Conservation (phyloP, 1,284 basidiomycete species). For the Laetiporus sulphureus region DNA sequence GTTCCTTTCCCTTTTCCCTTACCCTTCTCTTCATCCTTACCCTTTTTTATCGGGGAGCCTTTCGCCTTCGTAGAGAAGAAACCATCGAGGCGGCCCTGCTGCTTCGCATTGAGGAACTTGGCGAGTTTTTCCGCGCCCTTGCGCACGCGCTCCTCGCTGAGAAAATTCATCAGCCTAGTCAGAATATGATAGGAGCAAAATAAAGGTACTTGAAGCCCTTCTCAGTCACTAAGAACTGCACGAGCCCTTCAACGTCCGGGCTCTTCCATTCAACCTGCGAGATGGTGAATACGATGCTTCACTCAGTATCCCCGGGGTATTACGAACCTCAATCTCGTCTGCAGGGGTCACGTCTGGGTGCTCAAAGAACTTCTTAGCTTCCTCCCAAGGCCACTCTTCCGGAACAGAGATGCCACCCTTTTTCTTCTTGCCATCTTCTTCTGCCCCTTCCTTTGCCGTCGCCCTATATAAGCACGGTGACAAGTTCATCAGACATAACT, state of each 20-base stretch:
- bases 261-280: slow-evolving; percentile 87
- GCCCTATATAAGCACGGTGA: slow-evolving; percentile 17
- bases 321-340: slow-evolving; percentile 75
- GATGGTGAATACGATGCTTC: no score
- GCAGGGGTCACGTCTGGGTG: slow-evolving; percentile 87
- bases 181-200: slow-evolving; percentile 1
- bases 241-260: slow-evolving; percentile 90
- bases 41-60: slow-evolving; percentile 38
- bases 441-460: slow-evolving; percentile 53
- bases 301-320: no score
- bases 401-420: slow-evolving; percentile 79
- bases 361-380: slow-evolving; percentile 87
- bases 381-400: slow-evolving; percentile 95
- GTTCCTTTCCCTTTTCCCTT: slow-evolving; percentile 39
- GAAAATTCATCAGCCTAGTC: no score
- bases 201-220: slow-evolving; percentile 91
- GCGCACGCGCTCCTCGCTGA: slow-evolving; percentile 92
- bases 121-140: slow-evolving; percentile 91
- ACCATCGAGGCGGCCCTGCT: slow-evolving; percentile 93
- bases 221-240: slow-evolving; percentile 90
- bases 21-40: slow-evolving; percentile 27
- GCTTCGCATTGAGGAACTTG: slow-evolving; percentile 86
- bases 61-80: slow-evolving; percentile 81
- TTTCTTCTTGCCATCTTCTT: slow-evolving; percentile 41
- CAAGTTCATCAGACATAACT: neutral